phyloP scores from a whole-genome alignment of 768 basidiomycete species.

The Gymnopilus junonius region DNA sequence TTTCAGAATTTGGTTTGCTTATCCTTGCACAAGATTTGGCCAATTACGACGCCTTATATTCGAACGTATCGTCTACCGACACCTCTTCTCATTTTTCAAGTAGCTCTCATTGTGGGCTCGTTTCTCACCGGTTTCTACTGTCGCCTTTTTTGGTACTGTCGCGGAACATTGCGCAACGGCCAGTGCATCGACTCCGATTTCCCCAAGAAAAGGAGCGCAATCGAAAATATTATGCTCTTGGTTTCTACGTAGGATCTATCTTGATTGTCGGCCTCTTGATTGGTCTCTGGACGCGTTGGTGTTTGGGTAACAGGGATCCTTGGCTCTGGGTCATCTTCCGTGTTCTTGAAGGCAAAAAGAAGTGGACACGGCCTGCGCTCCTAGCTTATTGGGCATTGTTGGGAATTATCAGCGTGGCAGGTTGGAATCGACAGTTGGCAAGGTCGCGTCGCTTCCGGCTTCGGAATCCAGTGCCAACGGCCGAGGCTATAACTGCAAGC shows the following conservation, averaged over 20 bases:
- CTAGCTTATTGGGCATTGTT: conserved; percentile 86
- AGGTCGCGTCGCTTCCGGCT: conserved; percentile 72
- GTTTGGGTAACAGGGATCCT: conserved; percentile 78
- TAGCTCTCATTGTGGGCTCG: conserved; percentile 91
- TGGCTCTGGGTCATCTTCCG: conserved; percentile 87
- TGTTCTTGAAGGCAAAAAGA: conserved; percentile 72
- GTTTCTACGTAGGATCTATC: conserved; percentile 78
- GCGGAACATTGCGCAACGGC: conserved; percentile 87
- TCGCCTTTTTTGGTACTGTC: conserved; percentile 92
- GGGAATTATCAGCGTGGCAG: conserved; percentile 85
- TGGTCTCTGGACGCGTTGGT: conserved; percentile 93
- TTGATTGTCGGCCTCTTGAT: conserved; percentile 83
- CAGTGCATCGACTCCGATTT: conserved; percentile 78
- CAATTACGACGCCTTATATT: conserved; percentile 78
- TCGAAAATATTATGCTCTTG: conserved; percentile 81
- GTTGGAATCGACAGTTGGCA: conserved; percentile 91
- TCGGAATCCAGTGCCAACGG: conserved; percentile 34
- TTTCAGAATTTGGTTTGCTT: background rate
- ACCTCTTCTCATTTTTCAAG: conserved; percentile 88
- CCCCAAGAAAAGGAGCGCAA: conserved; percentile 85
- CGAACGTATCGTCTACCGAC: conserved; percentile 93
- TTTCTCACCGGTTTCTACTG: conserved; percentile 94
- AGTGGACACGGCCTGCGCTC: conserved; percentile 81
- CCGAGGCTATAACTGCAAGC: background rate
- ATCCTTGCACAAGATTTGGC: conserved; percentile 67